A percentile compares a stretch with the other conserved stretches of the same genome.
These are phyloP conservation scores for Podospora australis DNA, from an alignment of 495 filamentous ascomycete species.

Conservation along the genomic window DNA sequence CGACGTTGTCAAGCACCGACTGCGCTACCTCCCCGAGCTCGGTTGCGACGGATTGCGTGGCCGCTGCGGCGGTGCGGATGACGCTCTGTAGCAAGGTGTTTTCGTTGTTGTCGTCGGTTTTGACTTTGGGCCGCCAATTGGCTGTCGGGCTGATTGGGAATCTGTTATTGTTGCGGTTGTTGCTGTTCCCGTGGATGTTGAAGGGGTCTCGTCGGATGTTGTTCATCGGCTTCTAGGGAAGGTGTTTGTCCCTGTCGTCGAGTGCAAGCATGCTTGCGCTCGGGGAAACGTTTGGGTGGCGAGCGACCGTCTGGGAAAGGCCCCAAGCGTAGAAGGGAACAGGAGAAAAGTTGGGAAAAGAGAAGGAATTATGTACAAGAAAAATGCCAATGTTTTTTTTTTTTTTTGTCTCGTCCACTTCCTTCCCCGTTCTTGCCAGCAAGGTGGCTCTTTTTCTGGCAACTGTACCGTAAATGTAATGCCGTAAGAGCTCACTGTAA, in stretches of 20 bases:
- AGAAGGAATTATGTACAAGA: neutral
- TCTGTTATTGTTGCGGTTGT: neutral
- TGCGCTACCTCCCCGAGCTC: slow-evolving; percentile 13
- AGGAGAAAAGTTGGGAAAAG: neutral
- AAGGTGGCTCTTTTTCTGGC: neutral
- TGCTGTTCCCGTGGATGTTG: slow-evolving; percentile 9
- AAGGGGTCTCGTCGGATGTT: slow-evolving; percentile 13
- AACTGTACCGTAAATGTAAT: no score
- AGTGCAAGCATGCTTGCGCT: no score
- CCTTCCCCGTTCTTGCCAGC: neutral
- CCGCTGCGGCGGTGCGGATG: slow-evolving; percentile 12
- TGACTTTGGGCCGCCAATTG: slow-evolving; percentile 12
- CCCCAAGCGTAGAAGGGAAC: no score
- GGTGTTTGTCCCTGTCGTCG: no score
- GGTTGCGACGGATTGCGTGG: slow-evolving; percentile 13
- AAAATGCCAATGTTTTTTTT: neutral
- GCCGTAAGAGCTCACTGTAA: no score
- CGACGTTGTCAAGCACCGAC: slow-evolving; percentile 7
- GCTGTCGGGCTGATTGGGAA: slow-evolving; percentile 10
- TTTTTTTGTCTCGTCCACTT: no score
- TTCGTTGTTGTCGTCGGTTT: slow-evolving; percentile 2
- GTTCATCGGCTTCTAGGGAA: slow-evolving; percentile 12
- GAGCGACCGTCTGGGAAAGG: neutral
- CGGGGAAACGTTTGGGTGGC: no score
- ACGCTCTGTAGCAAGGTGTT: slow-evolving; percentile 9